Percentiles rank a stretch among this genome's conserved stretches.
Conservation (phyloP, 176 grass and related monocot species). For the Carex parvula region DNA sequence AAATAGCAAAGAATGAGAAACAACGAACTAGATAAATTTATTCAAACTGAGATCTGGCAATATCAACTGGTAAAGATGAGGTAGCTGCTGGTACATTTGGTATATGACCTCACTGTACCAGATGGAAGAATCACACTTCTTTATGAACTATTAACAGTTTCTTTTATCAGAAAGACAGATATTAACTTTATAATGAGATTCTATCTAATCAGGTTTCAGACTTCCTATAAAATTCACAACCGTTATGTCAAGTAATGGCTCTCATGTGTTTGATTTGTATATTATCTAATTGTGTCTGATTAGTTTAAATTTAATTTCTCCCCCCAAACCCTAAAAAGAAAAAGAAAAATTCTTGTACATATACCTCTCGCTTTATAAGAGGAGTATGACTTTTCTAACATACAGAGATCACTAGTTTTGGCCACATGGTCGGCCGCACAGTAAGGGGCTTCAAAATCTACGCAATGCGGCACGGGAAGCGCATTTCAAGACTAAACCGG, state of each 20-base stretch:
- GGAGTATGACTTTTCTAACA: neutral
- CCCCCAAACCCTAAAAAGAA: neutral
- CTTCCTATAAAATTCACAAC: too few species aligned
- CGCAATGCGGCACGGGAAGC: slow-evolving; percentile 80
- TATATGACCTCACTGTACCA: neutral
- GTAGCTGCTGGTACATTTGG: neutral
- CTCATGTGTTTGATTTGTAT: too few species aligned
- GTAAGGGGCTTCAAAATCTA: slow-evolving; percentile 58
- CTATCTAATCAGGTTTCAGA: too few species aligned
- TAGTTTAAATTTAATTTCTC: too few species aligned
- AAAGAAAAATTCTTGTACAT: neutral
- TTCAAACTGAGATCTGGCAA: neutral
- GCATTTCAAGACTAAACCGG: slow-evolving; percentile 63
- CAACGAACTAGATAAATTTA: neutral
- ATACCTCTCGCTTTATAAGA: neutral
- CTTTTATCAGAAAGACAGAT: neutral
- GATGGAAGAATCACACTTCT: neutral
- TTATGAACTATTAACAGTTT: neutral
- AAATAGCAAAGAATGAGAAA: neutral
- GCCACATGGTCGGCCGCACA: slow-evolving; percentile 40
- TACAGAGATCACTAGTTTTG: slow-evolving; percentile 50
- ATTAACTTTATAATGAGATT: neutral
- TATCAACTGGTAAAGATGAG: neutral
- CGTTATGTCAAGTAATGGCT: too few species aligned
- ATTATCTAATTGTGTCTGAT: too few species aligned